phyloP scores from a whole-genome alignment of 148 eudicot species.

The Arbutus unedo region DNA sequence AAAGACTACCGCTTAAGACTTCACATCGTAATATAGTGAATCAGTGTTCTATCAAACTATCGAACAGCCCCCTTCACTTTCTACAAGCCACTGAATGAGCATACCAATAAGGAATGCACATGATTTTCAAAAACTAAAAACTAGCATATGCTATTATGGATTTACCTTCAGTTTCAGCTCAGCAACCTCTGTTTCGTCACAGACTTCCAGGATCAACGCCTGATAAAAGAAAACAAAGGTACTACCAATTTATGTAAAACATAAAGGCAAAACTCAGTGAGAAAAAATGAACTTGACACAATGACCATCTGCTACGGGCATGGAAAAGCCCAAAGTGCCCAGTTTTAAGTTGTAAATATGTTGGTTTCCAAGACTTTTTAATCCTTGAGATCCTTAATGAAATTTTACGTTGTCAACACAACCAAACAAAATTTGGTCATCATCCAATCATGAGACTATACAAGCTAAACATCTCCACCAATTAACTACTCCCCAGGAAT shows the following conservation, averaged over 20 bases:
- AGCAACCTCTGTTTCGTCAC: slow-evolving; percentile 86
- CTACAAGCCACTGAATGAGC: neutral
- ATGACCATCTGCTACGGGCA: neutral
- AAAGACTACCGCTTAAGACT: neutral
- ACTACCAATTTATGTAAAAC: neutral
- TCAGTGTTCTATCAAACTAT: neutral
- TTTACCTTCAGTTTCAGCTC: slow-evolving; percentile 81
- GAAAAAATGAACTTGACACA: neutral
- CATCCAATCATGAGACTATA: slow-evolving; percentile 9
- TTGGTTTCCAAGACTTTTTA: neutral
- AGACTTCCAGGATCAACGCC: slow-evolving; percentile 66
- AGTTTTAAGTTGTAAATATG: neutral
- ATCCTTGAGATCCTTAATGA: neutral
- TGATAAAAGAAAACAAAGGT: slow-evolving; percentile 28
- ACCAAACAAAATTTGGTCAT: neutral
- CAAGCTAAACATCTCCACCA: neutral
- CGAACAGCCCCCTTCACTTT: slow-evolving; percentile 1
- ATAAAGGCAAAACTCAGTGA: neutral
- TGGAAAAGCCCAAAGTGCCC: neutral
- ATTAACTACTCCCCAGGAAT: neutral
- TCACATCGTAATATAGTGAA: neutral
- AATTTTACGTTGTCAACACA: neutral
- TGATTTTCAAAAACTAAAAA: neutral
- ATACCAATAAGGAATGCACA: neutral
- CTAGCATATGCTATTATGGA: neutral